phyloP scores from a whole-genome alignment of 805 yeast genomes.

The Candida cerambycidarum region DNA sequence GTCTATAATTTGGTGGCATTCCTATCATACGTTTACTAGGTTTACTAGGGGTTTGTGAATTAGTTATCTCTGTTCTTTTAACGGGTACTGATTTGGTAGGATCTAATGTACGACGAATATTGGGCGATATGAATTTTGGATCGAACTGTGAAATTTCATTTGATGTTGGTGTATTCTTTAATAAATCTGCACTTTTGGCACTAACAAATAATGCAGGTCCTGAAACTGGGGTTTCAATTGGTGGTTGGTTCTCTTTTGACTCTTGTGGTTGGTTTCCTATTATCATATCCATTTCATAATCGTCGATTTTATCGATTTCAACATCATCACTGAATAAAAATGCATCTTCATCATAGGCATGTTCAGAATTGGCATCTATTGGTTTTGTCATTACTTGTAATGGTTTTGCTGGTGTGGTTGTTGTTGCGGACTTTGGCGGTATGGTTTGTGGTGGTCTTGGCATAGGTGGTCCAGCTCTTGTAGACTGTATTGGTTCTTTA shows the following conservation, averaged over 20 bases:
- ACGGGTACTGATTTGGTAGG: constrained; percentile 68
- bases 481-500: neutral
- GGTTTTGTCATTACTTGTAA: too few species aligned
- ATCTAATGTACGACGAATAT: constrained; percentile 56
- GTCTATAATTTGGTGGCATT: constrained; percentile 17
- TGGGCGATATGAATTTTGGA: constrained; percentile 49
- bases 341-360: constrained; percentile 39
- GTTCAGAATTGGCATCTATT: too few species aligned
- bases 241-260: constrained; percentile 12
- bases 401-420: too few species aligned
- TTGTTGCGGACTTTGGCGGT: too few species aligned
- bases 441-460: neutral
- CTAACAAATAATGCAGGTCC: constrained; percentile 49
- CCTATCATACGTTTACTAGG: constrained; percentile 15
- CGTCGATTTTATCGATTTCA: constrained; percentile 23
- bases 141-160: constrained; percentile 55
- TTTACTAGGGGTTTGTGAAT: constrained; percentile 16
- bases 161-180: constrained; percentile 44
- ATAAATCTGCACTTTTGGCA: constrained; percentile 61
- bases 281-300: constrained; percentile 24
- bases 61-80: constrained; percentile 32
- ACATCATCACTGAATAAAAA: constrained; percentile 42
- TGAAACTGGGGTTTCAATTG: neutral
- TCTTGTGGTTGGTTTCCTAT: constrained; percentile 12
- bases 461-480: constrained; percentile 2